These are phyloP conservation scores for Neofusicoccum sp. DNA, from an alignment of 2,329 filamentous ascomycete species.

Conservation along the genomic window DNA sequence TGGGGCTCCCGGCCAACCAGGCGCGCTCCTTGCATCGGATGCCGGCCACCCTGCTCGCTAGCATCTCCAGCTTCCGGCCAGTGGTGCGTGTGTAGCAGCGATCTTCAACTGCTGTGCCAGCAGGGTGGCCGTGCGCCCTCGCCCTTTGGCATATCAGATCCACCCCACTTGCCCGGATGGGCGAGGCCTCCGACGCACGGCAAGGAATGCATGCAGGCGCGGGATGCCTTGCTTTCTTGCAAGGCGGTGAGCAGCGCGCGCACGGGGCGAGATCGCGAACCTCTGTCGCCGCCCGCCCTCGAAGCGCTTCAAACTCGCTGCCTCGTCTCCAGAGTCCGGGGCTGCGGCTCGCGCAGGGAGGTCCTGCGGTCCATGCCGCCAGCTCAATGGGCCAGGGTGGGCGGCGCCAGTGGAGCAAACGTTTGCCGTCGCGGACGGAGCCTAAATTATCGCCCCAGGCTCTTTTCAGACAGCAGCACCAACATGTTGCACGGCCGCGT, in stretches of 20 bases:
- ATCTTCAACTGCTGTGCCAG: slow-evolving; percentile 10
- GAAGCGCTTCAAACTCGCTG: neutral
- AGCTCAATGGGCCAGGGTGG: neutral
- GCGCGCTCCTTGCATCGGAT: slow-evolving; percentile 13
- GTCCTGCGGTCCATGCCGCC: neutral
- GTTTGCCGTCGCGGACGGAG: slow-evolving; percentile 3
- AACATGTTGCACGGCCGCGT: no score
- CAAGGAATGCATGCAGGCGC: slow-evolving; percentile 4
- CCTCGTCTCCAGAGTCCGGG: slow-evolving; percentile 9
- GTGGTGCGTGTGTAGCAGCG: slow-evolving; percentile 6
- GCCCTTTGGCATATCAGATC: slow-evolving; percentile 8
- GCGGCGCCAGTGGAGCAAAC: slow-evolving; percentile 8
- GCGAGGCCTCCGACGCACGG: neutral
- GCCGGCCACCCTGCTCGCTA: slow-evolving; percentile 6
- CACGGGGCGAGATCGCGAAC: slow-evolving; percentile 3
- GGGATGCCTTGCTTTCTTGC: slow-evolving; percentile 5
- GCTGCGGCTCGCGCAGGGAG: slow-evolving; percentile 4
- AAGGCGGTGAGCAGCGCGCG: slow-evolving; percentile 6
- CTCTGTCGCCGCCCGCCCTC: neutral
- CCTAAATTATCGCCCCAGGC: slow-evolving; percentile 2
- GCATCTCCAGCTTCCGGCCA: neutral
- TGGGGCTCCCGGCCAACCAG: neutral
- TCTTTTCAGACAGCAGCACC: neutral
- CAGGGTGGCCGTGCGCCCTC: neutral
- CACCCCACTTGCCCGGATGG: slow-evolving; percentile 5